Base-by-base conservation (phyloP, 179 eudicot species). In the Kewa caespitosa region DNA sequence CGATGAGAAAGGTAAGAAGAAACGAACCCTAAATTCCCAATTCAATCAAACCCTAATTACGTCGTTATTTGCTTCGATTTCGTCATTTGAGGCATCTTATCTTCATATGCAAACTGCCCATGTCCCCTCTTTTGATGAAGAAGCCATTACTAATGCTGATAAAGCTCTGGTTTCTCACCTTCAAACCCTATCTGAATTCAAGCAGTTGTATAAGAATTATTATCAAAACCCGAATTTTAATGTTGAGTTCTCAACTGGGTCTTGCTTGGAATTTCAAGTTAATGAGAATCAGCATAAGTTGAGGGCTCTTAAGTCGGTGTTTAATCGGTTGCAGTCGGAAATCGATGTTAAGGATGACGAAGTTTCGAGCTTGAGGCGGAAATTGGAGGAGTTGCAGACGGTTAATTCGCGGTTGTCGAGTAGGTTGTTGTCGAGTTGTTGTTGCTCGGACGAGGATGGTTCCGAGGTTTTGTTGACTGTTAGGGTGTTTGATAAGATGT, bases 241-340 rank as follows among this genome's bases (percentile, higher is more conserved):
- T 59, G 42, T 84, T 38, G 90, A 87, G 69, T 87, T 86, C 41
- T 77, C 89, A 34, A 80, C 85, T 71, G 92, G 89, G 85, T 91
- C 99, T 62, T 86, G 87, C 67, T 85, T 89, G 61, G 97, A 95
- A 74, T 89, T 90, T 39, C 95, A 90, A 82, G 99, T 95, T 64
- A 90, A 92, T 81, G 99, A 92, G 92, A 92, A 95, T 83, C 99
- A 95, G 89, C 91, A 89, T 83, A 95, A 90, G 85, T 90, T 95
- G 41, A 86, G 98, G 78, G 87, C 87, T 63, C 72, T 95, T 70
- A 94, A 92, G 80, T 87, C 94, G 18, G 87, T 86, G 43, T 86
- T 95, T 73, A 95, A 91, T 60, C 85, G 89, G 9, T 84, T 89
- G 72, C 97, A 89, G 57, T 76, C 93, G 13, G 90, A 89, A 71